Evolutionary conservation across 768 basidiomycete genomes (phyloP).

Genomic region (Lactifluus rugatus): DNA sequence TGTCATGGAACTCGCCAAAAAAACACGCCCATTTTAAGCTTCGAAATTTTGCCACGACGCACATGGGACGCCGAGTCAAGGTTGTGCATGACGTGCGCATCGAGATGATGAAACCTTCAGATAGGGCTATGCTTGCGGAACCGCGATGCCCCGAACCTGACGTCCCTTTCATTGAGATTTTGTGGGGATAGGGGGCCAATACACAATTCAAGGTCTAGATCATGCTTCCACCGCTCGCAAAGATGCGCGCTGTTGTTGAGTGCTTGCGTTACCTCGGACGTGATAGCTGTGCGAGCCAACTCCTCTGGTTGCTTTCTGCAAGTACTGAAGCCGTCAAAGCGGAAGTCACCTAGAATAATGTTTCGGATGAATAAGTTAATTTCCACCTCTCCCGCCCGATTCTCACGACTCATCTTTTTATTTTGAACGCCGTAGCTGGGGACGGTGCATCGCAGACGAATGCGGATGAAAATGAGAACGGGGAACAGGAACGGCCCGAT

Average conservation of each 20-base stretch:
- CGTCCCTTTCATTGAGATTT: conserved; percentile 32
- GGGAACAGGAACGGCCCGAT: too few relatives aligned
- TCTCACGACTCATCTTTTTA: not conserved
- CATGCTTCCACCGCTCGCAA: conserved; percentile 61
- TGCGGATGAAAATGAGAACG: conserved; percentile 21
- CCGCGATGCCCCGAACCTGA: conserved; percentile 83
- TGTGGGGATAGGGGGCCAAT: too few relatives aligned
- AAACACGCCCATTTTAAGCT: conserved; percentile 69
- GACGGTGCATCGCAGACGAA: conserved; percentile 20
- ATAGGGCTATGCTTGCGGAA: conserved; percentile 63
- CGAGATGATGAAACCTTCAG: conserved; percentile 66
- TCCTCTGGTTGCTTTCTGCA: conserved; percentile 49
- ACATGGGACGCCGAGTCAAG: conserved; percentile 52
- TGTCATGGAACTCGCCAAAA: conserved; percentile 80
- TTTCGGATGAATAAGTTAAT: conserved; percentile 37
- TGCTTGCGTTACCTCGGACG: conserved; percentile 57
- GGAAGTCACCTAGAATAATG: conserved; percentile 72
- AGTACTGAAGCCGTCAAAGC: conserved; percentile 66
- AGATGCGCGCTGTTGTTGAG: conserved; percentile 72
- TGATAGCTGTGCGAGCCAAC: conserved; percentile 61
- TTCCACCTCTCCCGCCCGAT: not conserved
- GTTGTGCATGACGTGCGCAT: conserved; percentile 77
- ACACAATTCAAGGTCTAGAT: conserved; percentile 60
- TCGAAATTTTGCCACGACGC: conserved; percentile 62
- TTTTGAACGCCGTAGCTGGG: conserved; percentile 9